These are phyloP conservation scores for Colletotrichum sp. DNA, from an alignment of 2,329 filamentous ascomycete species.

Conservation along the genomic window DNA sequence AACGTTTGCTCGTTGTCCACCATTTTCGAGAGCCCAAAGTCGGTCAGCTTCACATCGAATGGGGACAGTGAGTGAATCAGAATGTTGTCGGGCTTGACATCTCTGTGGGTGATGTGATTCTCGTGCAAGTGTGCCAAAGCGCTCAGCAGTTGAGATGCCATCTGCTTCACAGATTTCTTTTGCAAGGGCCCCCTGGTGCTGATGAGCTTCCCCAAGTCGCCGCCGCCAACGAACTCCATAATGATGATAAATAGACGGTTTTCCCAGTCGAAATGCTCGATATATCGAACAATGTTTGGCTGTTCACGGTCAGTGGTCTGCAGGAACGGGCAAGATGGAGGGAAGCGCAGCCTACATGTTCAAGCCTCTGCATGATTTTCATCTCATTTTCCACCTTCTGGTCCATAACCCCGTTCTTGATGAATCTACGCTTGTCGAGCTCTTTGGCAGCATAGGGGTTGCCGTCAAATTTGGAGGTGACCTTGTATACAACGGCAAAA, in stretches of 20 bases:
- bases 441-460: conserved; percentile 90
- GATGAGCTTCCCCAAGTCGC: conserved; percentile 82
- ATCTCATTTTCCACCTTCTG: conserved; percentile 97
- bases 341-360: conserved; percentile 69
- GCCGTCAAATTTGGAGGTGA: conserved; percentile 86
- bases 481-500: conserved; percentile 91
- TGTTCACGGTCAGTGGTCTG: conserved; percentile 33
- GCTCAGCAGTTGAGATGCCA: conserved; percentile 78
- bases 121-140: conserved; percentile 87
- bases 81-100: conserved; percentile 98
- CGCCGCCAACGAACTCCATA: conserved; percentile 89
- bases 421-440: conserved; percentile 89
- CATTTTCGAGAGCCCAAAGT: conserved; percentile 96
- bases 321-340: neutral
- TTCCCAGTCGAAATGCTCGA: conserved; percentile 85
- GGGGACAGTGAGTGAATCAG: conserved; percentile 77
- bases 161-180: conserved; percentile 72
- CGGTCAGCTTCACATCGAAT: conserved; percentile 87
- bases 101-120: conserved; percentile 93
- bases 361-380: conserved; percentile 87
- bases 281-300: conserved; percentile 90
- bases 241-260: conserved; percentile 90
- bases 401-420: conserved; percentile 89
- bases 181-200: conserved; percentile 63
- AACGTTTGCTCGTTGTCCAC: conserved; percentile 91